Base-by-base conservation (phyloP, 2,329 filamentous ascomycete species). In the Exutisphaerella laricina region DNA sequence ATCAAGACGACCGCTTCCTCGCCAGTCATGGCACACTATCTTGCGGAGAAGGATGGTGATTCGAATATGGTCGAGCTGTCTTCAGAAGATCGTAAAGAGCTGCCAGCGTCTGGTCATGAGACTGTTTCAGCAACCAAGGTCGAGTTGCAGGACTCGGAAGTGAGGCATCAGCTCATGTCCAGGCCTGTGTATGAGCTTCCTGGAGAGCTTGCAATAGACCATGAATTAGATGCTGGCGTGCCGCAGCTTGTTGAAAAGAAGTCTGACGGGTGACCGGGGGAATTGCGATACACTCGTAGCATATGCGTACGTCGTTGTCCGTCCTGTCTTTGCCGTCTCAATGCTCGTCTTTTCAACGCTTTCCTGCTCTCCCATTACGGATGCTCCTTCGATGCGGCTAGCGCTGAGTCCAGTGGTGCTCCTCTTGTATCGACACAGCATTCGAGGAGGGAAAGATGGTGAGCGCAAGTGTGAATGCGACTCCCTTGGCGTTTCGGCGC, bases 41-140 rank as follows among this genome's bases (percentile, higher is more conserved):
- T 1, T 5, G 16, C 33, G 3, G 33, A 35, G 4, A 35, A 35
- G 13, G 33, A 2, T 13, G 33, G 13, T 3, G 2, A 12, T 4
- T 9, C 33, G 7, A 20, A 22, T 17, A 21, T 20, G n/a, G 9
- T 20, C 20, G 33, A 35, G n/a, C 9, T 35, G 33, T 20, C 33
- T 12, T 35, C 33, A 12, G 33, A 35, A 20, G 33, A 35, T 8
- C 33, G 33, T 6, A 35, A 35, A n/a, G 33, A 35, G 33, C 14
- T 35, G 33, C 18, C 33, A 23, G 33, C 23, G 23, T 7, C 23
- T 6, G 23, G 33, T 12, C 17, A 21, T n/a, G 33, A 8, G 8
- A 21, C 18, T 8, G 13, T 6, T 5, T 8, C 33, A 35, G 33
- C 14, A 22, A 6, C 20, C 20, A 12, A 23, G 8, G 33, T n/a